Evolutionary conservation across 495 filamentous ascomycete genomes (phyloP).

Genomic region (Lasiosphaeria hispida): DNA sequence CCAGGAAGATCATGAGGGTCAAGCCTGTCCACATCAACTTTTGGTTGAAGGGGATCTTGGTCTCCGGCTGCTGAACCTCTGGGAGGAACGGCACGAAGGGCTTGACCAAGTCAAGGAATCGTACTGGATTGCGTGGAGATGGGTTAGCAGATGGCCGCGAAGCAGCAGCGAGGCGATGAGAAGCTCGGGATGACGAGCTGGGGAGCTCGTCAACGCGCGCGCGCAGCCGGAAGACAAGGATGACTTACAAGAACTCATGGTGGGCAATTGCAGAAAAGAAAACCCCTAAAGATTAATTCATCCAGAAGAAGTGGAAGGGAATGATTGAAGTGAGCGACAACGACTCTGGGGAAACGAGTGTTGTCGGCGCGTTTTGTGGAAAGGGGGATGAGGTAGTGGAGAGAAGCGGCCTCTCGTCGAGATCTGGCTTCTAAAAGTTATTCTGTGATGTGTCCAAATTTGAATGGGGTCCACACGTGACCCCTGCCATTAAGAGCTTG

Average conservation of each 20-base stretch:
- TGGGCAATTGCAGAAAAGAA: constrained; percentile 42
- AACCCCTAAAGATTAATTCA: constrained; percentile 44
- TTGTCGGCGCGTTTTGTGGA: constrained; percentile 38
- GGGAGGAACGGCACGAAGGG: constrained; percentile 98
- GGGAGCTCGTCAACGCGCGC: constrained; percentile 39
- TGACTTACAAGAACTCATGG: constrained; percentile 58
- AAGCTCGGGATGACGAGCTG: constrained; percentile 34
- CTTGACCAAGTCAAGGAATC: constrained; percentile 99
- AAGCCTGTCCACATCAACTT: constrained; percentile 99
- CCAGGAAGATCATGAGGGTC: constrained; percentile 96
- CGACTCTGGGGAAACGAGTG: constrained; percentile 35
- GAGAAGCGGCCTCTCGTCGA: constrained; percentile 36
- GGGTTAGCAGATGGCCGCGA: constrained; percentile 31
- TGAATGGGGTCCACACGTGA: constrained; percentile 43
- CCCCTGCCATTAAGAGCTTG: background rate
- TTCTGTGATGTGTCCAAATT: constrained; percentile 54
- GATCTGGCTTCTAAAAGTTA: constrained; percentile 52
- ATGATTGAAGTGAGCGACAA: constrained; percentile 38
- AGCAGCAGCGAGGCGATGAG: constrained; percentile 21
- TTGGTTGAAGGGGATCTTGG: constrained; percentile 96
- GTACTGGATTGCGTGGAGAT: constrained; percentile 59
- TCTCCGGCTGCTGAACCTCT: constrained; percentile 96
- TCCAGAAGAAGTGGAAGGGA: constrained; percentile 38
- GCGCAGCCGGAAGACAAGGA: constrained; percentile 23
- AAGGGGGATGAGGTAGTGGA: constrained; percentile 35